These are phyloP conservation scores for Hypocreales sp. DNA, from an alignment of 2,329 filamentous ascomycete genomes.

Conservation along the genomic window DNA sequence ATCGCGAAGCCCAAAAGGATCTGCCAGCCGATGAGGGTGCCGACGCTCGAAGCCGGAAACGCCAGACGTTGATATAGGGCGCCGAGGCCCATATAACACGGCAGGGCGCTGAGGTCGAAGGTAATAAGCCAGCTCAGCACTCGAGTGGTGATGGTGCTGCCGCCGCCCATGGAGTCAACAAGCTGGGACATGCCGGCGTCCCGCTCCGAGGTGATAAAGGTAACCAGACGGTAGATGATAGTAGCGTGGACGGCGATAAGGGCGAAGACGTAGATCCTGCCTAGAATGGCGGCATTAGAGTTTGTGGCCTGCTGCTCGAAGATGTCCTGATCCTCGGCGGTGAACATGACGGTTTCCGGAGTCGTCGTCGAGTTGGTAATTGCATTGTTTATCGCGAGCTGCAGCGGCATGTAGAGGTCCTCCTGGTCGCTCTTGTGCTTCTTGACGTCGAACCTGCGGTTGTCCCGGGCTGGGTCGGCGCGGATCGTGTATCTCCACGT, in stretches of 20 bases:
- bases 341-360: conserved; percentile 9
- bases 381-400: conserved; percentile 18
- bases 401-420: conserved; percentile 10
- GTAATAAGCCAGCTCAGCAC: conserved; percentile 12
- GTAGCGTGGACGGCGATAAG: conserved; percentile 8
- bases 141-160: conserved; percentile 7
- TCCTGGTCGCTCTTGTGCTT: conserved; percentile 12
- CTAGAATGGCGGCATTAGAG: conserved; percentile 3
- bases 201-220: conserved; percentile 13
- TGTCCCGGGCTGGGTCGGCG: conserved; percentile 11
- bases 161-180: conserved; percentile 28
- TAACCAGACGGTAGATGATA: conserved; percentile 7
- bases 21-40: conserved; percentile 25
- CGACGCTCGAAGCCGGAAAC: conserved; percentile 12
- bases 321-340: conserved; percentile 2
- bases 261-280: conserved; percentile 9
- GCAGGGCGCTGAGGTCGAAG: conserved; percentile 15
- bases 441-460: conserved; percentile 31
- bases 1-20: conserved; percentile 32
- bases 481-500: conserved; percentile 15
- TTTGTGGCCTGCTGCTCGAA: conserved; percentile 1
- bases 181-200: conserved; percentile 16
- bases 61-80: conserved; percentile 15
- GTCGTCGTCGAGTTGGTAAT: conserved; percentile 10
- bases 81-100: conserved; percentile 23